These are phyloP conservation scores for Trichoderma afroharzianum DNA, from an alignment of 2,329 filamentous ascomycete genomes.

Conservation along the genomic window DNA sequence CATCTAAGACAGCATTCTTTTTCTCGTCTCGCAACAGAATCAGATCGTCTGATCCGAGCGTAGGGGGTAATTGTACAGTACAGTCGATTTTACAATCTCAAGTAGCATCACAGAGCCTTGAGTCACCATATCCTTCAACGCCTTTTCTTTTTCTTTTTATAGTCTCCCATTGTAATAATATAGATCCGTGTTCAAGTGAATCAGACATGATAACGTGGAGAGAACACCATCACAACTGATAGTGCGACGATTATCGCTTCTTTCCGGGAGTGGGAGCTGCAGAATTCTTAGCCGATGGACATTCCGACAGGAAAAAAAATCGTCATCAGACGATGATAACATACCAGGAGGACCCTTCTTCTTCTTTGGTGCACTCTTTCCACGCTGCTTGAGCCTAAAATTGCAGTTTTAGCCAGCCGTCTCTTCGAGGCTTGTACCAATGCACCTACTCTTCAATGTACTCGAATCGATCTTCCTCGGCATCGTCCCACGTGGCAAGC, in stretches of 20 bases:
- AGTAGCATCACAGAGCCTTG: not conserved
- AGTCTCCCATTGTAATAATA: not conserved
- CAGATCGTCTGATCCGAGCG: not conserved
- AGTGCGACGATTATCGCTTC: conserved; percentile 27
- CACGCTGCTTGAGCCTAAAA: conserved; percentile 67
- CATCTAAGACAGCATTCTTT: not conserved
- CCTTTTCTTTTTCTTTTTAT: not conserved
- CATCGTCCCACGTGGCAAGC: conserved; percentile 67
- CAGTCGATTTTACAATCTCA: not conserved
- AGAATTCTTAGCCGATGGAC: not conserved
- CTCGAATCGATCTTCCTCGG: conserved; percentile 76
- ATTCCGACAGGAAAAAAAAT: not conserved
- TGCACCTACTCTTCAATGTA: conserved; percentile 60
- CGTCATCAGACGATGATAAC: conserved; percentile 3
- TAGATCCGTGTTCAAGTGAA: not conserved
- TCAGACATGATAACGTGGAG: not conserved
- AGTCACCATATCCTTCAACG: not conserved
- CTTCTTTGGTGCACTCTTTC: conserved; percentile 87
- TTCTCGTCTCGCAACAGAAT: not conserved
- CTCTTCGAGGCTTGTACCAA: not conserved
- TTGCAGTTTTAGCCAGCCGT: conserved; percentile 29
- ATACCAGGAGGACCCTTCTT: conserved; percentile 57
- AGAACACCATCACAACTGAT: not conserved
- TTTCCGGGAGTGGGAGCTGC: conserved; percentile 30
- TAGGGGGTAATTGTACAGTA: conserved; percentile 5